Conservation (phyloP, 306 rosid genomes). For the Cucurbita maxima region DNA sequence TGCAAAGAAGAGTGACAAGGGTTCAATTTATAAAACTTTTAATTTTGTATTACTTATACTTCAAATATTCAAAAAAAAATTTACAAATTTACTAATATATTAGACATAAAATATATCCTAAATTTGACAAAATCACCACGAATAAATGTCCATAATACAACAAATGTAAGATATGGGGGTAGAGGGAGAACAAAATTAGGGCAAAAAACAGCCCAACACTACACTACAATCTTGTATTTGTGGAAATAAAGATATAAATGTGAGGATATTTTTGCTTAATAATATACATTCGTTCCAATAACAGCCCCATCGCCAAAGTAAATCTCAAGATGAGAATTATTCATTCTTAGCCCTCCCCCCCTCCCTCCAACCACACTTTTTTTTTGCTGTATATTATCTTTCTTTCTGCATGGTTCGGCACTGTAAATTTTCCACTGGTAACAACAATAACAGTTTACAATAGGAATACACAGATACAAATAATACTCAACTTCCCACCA, state of each 20-base stretch:
- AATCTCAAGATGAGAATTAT: slow-evolving; percentile 69
- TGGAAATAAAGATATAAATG: neutral
- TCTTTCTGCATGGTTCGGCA: neutral
- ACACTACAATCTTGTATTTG: neutral
- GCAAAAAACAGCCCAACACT: neutral
- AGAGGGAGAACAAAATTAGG: neutral
- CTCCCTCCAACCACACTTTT: neutral
- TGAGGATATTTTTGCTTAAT: slow-evolving; percentile 6
- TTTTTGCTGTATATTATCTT: neutral
- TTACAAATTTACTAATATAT: too few relatives aligned
- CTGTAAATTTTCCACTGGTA: neutral
- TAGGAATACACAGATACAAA: slow-evolving; percentile 40
- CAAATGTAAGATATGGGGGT: neutral
- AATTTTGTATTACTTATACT: too few relatives aligned
- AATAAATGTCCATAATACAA: neutral
- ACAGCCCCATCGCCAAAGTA: slow-evolving; percentile 9
- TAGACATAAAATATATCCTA: too few relatives aligned
- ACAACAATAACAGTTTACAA: slow-evolving; percentile 10
- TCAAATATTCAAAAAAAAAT: too few relatives aligned
- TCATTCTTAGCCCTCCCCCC: slow-evolving; percentile 9
- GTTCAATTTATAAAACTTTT: too few relatives aligned
- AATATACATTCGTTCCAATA: slow-evolving; percentile 23
- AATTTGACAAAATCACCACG: neutral
- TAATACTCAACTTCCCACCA: neutral
- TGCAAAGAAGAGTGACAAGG: too few relatives aligned